Conservation (phyloP, 1,284 basidiomycete genomes). For the Cutaneotrichosporon dermatis region DNA sequence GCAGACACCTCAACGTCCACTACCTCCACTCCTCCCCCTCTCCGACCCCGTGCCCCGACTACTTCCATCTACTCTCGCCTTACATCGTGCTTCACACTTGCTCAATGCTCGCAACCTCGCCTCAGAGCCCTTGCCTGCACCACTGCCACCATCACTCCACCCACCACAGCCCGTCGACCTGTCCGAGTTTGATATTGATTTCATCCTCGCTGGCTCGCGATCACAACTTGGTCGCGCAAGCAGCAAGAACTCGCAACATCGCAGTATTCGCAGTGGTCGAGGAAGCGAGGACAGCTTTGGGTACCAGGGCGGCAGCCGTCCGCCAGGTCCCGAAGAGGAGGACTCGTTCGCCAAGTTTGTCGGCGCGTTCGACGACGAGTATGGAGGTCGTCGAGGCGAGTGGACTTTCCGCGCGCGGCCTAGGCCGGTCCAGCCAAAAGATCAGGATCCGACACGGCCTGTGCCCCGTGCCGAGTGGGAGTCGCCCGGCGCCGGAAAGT, state of each 20-base stretch:
- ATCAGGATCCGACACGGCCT: conserved; percentile 16
- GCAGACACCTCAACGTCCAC: conserved; percentile 32
- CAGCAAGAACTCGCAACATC: conserved; percentile 6
- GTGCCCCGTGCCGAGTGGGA: conserved; percentile 40
- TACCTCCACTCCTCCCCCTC: conserved; percentile 46
- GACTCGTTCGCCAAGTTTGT: conserved; percentile 51
- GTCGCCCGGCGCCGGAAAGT: conserved; percentile 41
- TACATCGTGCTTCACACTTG: conserved; percentile 47
- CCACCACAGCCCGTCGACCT: conserved; percentile 48
- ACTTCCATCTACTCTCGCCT: conserved; percentile 44
- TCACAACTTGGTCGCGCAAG: conserved; percentile 31
- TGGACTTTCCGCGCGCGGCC: conserved; percentile 47
- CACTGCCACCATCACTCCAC: conserved; percentile 45
- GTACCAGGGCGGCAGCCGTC: not conserved
- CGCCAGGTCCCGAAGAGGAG: conserved; percentile 39
- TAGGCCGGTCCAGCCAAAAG: not conserved
- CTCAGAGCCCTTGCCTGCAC: conserved; percentile 46
- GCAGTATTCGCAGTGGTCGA: conserved; percentile 8
- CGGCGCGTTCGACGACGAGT: conserved; percentile 50
- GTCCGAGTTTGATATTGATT: conserved; percentile 52
- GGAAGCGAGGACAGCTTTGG: not conserved
- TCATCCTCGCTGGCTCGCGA: conserved; percentile 48
- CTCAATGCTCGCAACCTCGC: conserved; percentile 43
- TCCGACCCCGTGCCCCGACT: conserved; percentile 49
- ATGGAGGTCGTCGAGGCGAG: conserved; percentile 48